A percentile compares a stretch with the other conserved stretches of the same genome.
phyloP scores from a whole-genome alignment of 371 early-diverging fungal species.

The Haplosporangium sp. region DNA sequence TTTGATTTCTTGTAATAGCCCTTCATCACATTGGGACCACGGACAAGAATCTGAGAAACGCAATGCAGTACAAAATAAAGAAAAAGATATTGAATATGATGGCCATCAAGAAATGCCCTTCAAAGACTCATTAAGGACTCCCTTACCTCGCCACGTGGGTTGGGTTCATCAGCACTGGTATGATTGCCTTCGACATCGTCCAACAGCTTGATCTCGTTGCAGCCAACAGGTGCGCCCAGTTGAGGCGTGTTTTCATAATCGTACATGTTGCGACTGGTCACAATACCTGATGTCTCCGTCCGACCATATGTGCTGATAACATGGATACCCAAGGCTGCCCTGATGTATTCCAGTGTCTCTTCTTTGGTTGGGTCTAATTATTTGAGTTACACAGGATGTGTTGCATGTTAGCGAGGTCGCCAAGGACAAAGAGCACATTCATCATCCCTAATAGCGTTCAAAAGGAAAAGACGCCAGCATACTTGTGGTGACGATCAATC shows the following conservation, averaged over 20 bases:
- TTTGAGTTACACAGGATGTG: too few relatives aligned
- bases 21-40: constrained; percentile 91
- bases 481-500: constrained; percentile 64
- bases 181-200: constrained; percentile 78
- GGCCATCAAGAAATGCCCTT: too few relatives aligned
- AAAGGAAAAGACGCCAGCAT: constrained; percentile 2
- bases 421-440: background rate
- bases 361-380: constrained; percentile 47
- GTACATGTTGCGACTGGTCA: constrained; percentile 66
- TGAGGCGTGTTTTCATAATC: constrained; percentile 65
- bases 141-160: constrained; percentile 80
- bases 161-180: constrained; percentile 73
- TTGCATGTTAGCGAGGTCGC: background rate
- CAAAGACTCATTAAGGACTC: background rate
- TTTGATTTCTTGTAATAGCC: constrained; percentile 88
- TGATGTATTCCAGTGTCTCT: constrained; percentile 58
- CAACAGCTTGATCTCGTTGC: constrained; percentile 89
- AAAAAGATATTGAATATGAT: background rate
- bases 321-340: constrained; percentile 64
- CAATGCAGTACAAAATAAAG: background rate
- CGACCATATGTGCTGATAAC: constrained; percentile 69
- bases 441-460: too few relatives aligned
- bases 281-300: constrained; percentile 68
- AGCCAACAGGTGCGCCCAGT: constrained; percentile 80
- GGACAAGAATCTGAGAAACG: constrained; percentile 78